Base-by-base conservation (phyloP, 2,329 filamentous ascomycete species). In the Ilyonectria destructans region DNA sequence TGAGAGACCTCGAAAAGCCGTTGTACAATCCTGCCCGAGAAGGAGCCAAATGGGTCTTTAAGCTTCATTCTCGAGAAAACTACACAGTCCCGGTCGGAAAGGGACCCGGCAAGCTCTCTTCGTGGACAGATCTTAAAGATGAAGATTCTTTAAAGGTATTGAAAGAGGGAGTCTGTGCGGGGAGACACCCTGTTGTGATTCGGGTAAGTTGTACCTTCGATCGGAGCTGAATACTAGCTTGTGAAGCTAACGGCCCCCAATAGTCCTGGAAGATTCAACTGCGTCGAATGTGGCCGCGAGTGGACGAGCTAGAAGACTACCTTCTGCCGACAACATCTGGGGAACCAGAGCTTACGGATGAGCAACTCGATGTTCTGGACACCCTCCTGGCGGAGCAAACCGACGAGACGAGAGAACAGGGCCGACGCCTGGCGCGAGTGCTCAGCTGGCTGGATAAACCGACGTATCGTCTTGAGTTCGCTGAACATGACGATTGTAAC, bases 261-360 rank as follows among this genome's bases (percentile, higher is more conserved):
- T 19, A 77, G 74, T 67, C 70, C 29, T 75, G 60, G 71, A 78
- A 75, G 57, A 67, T 76, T 69, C 67, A 65, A 55, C 37, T 75
- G 23, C 74, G 70, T 31, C 61, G 64, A 15, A 62, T 69, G 62
- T 76, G 74, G 74, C 51, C 65, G 5, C 35, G 66, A 17, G 15
- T 75, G 17, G 55, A 67, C 2, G 59, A 69, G 17, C 33, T 75
- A 1, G 65, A 68, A 9, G 51, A 67, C 5, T n/a, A 70, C 9
- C 33, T 68, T 46, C 26, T 62, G 4, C 55, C 67, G 8, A 23
- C 21, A 1, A 55, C 40, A 1, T 15, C 15, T 8, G 59, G 69
- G n/a, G 66, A 67, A 52, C 45, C 64, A 4, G 62, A 69, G 6
- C 52, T 77, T 1, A 65, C 62, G 3, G n/a, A 52, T 6, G 70